Percentiles rank a stretch among this genome's conserved stretches.
Evolutionary conservation across 345 rosid genomes (phyloP).

Genomic region (Aquilaria malaccensis): DNA sequence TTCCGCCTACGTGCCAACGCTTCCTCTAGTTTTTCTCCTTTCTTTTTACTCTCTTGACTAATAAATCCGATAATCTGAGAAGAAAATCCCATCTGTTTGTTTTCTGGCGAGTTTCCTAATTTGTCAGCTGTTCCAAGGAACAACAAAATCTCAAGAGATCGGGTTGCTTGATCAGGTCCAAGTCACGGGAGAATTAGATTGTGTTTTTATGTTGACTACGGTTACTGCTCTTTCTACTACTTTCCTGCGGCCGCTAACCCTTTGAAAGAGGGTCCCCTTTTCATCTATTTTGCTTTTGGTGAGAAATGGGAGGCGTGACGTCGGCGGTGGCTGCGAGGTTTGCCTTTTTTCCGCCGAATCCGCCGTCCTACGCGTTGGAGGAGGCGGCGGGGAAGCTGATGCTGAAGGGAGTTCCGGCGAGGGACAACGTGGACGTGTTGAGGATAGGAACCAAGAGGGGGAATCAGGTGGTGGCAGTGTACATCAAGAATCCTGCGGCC

Average conservation of each 20-base stretch:
- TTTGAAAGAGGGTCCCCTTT: neutral
- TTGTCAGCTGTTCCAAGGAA: no score
- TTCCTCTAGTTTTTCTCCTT: neutral
- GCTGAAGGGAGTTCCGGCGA: conserved; percentile 46
- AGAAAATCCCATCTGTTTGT: conserved; percentile 8
- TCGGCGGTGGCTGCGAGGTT: conserved; percentile 93
- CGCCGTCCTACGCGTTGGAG: conserved; percentile 67
- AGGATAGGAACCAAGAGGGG: conserved; percentile 71
- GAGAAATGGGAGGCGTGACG: conserved; percentile 78
- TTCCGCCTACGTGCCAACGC: conserved; percentile 3
- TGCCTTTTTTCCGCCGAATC: conserved; percentile 91
- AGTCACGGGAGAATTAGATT: no score
- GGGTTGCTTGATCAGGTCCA: no score
- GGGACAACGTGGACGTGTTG: conserved; percentile 62
- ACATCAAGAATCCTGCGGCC: conserved; percentile 72
- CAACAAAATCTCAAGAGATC: no score
- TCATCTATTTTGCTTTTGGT: neutral
- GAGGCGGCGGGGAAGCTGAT: conserved; percentile 42
- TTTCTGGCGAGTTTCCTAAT: conserved; percentile 11
- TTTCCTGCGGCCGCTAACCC: no score
- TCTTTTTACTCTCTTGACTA: neutral
- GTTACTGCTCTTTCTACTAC: neutral
- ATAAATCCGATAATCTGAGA: neutral
- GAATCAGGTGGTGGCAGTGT: conserved; percentile 74
- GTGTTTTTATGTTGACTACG: no score